Evolutionary conservation across 176 grass and related monocot species (phyloP).

Genomic region (Eleusine indica): DNA sequence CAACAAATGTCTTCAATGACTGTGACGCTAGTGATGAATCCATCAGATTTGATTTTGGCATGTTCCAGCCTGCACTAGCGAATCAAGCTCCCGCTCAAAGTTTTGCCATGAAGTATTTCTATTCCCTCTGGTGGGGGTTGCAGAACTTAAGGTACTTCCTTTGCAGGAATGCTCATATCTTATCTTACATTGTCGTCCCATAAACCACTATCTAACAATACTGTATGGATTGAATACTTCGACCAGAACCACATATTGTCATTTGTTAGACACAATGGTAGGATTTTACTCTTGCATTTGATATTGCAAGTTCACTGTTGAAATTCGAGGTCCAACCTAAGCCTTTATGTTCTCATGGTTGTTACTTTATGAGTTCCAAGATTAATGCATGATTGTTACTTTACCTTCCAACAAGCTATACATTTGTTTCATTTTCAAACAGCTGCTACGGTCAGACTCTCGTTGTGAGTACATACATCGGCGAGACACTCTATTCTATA

Average conservation of each 20-base stretch:
- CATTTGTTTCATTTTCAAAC: conserved; percentile 31
- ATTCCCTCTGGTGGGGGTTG: conserved; percentile 98
- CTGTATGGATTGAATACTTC: background rate
- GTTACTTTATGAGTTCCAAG: conserved; percentile 15
- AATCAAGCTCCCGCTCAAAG: conserved; percentile 67
- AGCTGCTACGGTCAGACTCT: conserved; percentile 97
- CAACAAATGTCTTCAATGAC: conserved; percentile 51
- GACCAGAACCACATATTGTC: background rate
- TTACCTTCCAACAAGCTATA: conserved; percentile 5
- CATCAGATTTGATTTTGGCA: conserved; percentile 71
- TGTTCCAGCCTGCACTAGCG: conserved; percentile 65
- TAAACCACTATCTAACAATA: background rate
- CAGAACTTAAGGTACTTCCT: conserved; percentile 91
- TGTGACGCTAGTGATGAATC: conserved; percentile 38
- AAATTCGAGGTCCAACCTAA: background rate
- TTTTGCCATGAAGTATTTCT: conserved; percentile 90
- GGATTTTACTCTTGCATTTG: background rate
- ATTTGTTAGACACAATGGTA: background rate
- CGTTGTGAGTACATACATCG: conserved; percentile 85
- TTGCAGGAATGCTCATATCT: background rate
- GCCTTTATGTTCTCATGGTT: background rate
- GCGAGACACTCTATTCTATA: conserved; percentile 93
- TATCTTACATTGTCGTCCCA: background rate
- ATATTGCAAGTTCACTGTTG: background rate
- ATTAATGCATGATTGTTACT: background rate